Evolutionary conservation across 306 rosid genomes (phyloP), one percentile per base, ranked within the genome.

Genomic region (Ormosia emarginata): DNA sequence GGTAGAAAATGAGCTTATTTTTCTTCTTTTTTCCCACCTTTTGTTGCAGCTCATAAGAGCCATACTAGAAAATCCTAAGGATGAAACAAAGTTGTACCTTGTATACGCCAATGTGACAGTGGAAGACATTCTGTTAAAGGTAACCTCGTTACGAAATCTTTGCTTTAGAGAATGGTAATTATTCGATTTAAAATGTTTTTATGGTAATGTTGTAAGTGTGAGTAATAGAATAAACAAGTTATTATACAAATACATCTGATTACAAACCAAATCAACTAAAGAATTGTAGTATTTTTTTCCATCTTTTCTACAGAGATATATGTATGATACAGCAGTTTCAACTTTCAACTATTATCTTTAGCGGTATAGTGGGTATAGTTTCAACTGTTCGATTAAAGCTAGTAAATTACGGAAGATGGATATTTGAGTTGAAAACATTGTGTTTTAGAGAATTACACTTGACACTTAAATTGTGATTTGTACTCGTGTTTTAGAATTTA

Each of bases 21-120:
- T 43, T 8, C 63, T 39, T 52, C 2, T 34, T 14, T 18, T 24
- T 32, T 29, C 15, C 43, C 24, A 37, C 64, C 24, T 8, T 75
- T 67, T 44, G 15, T 69, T 77, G 78, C 86, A 93, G 97, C 67
- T 93, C 5, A 87, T 66, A 52, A 82, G 93, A 83, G 97, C 92
- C 74, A 90, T 93, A 58, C 47, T 91, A 81, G 94, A 93, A 83
- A 93, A 93, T 50, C 90, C 88, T 0, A 86, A 85, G 36, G 98
- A 93, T 78, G 88, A 67, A 40, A 91, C 98, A 2, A 86, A 86
- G 68, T 29, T 90, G 69, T 77, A 85, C 78, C 94, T 93, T 37
- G 57, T 93, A 46, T 91, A 90, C 14, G 97, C 91, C 85, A 93
- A 91, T 61, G 89, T 89, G 47, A 88, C 92, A 11, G 85, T 73